Base-by-base conservation (phyloP, 148 eudicot species). In the Cornus suecica region DNA sequence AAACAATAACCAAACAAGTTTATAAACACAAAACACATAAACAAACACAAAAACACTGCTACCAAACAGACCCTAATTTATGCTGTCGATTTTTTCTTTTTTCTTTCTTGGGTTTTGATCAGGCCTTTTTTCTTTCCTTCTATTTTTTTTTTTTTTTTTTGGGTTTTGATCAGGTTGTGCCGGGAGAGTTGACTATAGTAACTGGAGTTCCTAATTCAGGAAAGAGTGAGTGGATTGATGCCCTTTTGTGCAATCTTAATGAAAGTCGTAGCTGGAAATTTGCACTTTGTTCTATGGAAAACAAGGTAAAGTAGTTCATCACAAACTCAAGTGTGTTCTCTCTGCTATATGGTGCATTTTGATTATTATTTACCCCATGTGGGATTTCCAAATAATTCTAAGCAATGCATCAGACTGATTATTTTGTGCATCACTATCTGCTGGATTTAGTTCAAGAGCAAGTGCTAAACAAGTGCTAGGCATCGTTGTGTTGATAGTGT, bases 211-310 rank as follows among this genome's bases (percentile, higher is more conserved):
- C 99, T 11, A 95, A 95, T 87, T 92, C 99, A 42, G 99, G 99
- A 73, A 95, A 95, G 88, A 95, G 99, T 74, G 99, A 95, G 82
- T 95, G 99, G 99, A 92, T 95, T 83, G 99, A 95, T 86, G 94
- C 99, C 74, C 88, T 95, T 32, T 28, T 92, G 72, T 89, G 96
- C 89, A 95, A 95, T 85, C 91, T 95, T 32, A 90, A 82, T 84
- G 79, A 72, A 71, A 88, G 79, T 80, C 81, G 75, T 83, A 93
- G 91, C 14, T 95, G 97, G 97, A 95, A 86, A 71, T 95, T 95
- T 86, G 97, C 88, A 29, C 94, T 95, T 58, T 95, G 99, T 81
- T 95, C 99, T 69, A 95, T 95, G 99, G 99, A 95, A 77, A 95
- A 95, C 78, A 87, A 84, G 97, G 99, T 89, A 82, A 77, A 56